Evolutionary conservation across 2,329 filamentous ascomycete species (phyloP).

Genomic region (Fusarium bulbicola): DNA sequence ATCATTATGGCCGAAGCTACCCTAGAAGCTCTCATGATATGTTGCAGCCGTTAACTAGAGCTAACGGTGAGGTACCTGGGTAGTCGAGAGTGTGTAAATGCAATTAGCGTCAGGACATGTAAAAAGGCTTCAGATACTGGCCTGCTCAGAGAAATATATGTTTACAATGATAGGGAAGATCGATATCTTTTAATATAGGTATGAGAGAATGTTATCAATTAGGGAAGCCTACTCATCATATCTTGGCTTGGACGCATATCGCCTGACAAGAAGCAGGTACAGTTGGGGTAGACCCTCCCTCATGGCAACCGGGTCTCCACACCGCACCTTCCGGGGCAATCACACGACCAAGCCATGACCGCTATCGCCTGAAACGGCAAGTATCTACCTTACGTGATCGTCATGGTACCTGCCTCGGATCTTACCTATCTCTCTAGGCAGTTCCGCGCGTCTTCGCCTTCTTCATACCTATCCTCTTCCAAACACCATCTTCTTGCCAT

Average conservation of each 20-base stretch:
- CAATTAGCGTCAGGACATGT: not conserved
- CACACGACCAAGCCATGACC: conserved; percentile 33
- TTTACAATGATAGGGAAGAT: not conserved
- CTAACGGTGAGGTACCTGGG: not conserved
- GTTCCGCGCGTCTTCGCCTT: conserved; percentile 20
- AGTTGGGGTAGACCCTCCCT: not conserved
- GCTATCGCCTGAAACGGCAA: conserved; percentile 30
- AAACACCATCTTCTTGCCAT: conserved; percentile 9
- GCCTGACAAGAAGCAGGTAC: conserved; percentile 8
- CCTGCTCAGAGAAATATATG: not conserved
- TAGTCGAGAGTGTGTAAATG: not conserved
- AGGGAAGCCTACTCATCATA: not conserved
- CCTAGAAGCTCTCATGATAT: conserved; percentile 8
- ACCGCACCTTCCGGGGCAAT: conserved; percentile 22
- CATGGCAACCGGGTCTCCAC: conserved; percentile 36
- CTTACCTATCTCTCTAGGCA: conserved; percentile 22
- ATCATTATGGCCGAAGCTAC: not conserved
- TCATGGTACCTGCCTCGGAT: conserved; percentile 30
- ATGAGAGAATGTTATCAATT: not conserved
- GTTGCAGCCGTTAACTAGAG: not conserved
- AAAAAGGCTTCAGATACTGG: not conserved
- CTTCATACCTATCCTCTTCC: conserved; percentile 10
- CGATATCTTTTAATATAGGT: too few species aligned
- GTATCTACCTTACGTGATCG: conserved; percentile 36
- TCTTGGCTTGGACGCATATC: not conserved